These are phyloP conservation scores for Rostrohypoxylon terebratum DNA, from an alignment of 495 filamentous ascomycete genomes.

Conservation along the genomic window DNA sequence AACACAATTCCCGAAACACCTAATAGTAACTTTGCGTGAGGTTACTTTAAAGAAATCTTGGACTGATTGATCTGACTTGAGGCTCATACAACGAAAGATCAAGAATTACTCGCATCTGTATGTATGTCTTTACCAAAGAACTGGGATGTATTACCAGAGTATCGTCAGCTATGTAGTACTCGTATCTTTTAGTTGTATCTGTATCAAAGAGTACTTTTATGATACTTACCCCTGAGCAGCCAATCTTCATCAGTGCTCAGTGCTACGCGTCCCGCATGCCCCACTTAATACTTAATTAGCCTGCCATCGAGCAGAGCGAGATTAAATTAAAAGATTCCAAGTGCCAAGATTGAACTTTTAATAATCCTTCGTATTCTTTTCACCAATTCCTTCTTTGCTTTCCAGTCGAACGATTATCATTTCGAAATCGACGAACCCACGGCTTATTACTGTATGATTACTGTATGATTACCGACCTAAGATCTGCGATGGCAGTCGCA, in stretches of 20 bases:
- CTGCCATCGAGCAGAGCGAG: conserved; percentile 5
- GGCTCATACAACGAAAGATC: background rate
- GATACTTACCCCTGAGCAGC: background rate
- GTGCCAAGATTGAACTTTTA: conserved; percentile 1
- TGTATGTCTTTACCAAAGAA: background rate
- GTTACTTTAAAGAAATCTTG: background rate
- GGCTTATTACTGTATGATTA: conserved; percentile 9
- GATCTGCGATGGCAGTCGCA: conserved; percentile 15
- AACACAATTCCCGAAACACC: background rate
- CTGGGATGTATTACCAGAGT: background rate
- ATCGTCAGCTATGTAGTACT: background rate
- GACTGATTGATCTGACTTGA: background rate
- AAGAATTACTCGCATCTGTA: background rate
- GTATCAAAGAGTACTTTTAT: background rate
- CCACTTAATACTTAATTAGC: conserved; percentile 13
- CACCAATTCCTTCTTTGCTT: background rate
- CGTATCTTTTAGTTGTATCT: background rate
- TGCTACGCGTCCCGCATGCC: conserved; percentile 6
- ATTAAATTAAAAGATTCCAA: conserved; percentile 7
- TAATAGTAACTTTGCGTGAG: background rate
- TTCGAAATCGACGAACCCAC: conserved; percentile 1
- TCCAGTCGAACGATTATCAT: background rate
- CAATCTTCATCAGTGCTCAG: conserved; percentile 3
- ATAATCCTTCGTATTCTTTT: too few relatives aligned
- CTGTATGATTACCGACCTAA: conserved; percentile 20